These are phyloP conservation scores for Trichoderma sp. DNA, from an alignment of 2,329 filamentous ascomycete species.

Conservation along the genomic window DNA sequence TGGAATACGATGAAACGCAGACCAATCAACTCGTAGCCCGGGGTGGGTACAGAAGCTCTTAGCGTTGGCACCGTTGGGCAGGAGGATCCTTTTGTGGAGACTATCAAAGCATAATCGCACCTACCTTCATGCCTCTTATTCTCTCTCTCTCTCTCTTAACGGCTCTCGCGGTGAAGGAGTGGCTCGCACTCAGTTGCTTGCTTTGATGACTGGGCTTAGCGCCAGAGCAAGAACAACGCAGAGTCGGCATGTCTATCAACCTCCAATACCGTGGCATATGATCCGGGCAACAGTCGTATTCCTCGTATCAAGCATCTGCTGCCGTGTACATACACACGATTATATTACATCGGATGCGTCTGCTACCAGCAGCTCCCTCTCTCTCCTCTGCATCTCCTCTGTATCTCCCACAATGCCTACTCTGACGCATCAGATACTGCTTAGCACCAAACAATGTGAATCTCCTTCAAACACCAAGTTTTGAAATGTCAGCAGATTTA, in stretches of 20 bases:
- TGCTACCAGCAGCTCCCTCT: too few relatives aligned
- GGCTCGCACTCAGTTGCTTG: too few relatives aligned
- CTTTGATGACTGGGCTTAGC: not conserved
- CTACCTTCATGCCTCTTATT: not conserved
- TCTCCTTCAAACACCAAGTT: too few relatives aligned
- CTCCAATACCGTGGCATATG: too few relatives aligned
- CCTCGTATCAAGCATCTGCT: not conserved
- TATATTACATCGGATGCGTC: too few relatives aligned
- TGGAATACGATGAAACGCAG: constrained; percentile 40
- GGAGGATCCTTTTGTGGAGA: constrained; percentile 3
- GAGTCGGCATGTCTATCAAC: too few relatives aligned
- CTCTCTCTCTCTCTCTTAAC: not conserved
- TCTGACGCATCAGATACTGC: too few relatives aligned
- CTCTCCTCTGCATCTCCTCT: too few relatives aligned
- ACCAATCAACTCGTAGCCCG: constrained; percentile 25
- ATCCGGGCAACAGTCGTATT: not conserved
- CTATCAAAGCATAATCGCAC: constrained; percentile 12
- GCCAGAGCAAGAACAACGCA: not conserved
- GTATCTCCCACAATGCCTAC: too few relatives aligned
- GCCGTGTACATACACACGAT: too few relatives aligned
- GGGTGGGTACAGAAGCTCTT: not conserved
- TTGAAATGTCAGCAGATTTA: not conserved
- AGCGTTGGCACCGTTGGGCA: not conserved
- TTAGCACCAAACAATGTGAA: too few relatives aligned
- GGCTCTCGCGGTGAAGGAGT: not conserved